These are phyloP conservation scores for Glaciozyma antarctica DNA, from an alignment of 768 basidiomycete species.

Conservation along the genomic window DNA sequence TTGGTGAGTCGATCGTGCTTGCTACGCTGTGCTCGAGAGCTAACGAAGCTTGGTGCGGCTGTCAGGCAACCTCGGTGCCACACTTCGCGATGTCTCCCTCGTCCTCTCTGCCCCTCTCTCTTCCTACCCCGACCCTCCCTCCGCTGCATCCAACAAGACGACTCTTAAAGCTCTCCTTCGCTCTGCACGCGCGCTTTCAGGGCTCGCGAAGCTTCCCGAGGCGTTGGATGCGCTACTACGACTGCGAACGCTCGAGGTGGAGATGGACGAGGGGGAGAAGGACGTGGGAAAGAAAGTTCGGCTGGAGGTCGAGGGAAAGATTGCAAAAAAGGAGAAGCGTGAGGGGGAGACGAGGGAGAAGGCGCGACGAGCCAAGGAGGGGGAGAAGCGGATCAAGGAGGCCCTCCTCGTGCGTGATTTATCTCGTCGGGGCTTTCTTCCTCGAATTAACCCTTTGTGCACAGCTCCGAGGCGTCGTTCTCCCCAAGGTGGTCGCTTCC, in stretches of 20 bases:
- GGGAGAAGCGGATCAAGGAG: constrained; percentile 47
- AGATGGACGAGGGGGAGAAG: constrained; percentile 42
- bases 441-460: neutral
- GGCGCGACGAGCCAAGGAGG: constrained; percentile 40
- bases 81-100: constrained; percentile 72
- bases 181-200: constrained; percentile 64
- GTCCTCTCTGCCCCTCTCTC: constrained; percentile 43
- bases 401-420: constrained; percentile 55
- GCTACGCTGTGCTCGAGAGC: neutral
- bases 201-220: constrained; percentile 66
- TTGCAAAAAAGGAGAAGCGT: constrained; percentile 31
- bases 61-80: constrained; percentile 77
- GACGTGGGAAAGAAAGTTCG: constrained; percentile 48
- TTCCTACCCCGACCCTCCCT: constrained; percentile 19
- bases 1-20: constrained; percentile 48
- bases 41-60: neutral
- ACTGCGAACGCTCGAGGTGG: constrained; percentile 51
- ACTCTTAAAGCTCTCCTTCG: constrained; percentile 81
- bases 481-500: constrained; percentile 42
- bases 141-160: constrained; percentile 46
- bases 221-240: constrained; percentile 70
- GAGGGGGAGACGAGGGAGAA: constrained; percentile 37
- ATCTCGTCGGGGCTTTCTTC: neutral
- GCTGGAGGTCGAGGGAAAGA: constrained; percentile 42
- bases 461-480: constrained; percentile 65